Evolutionary conservation across 2,329 filamentous ascomycete species (phyloP), one percentile per base, ranked within the genome.

Genomic region (Tolypocladium amazonense): DNA sequence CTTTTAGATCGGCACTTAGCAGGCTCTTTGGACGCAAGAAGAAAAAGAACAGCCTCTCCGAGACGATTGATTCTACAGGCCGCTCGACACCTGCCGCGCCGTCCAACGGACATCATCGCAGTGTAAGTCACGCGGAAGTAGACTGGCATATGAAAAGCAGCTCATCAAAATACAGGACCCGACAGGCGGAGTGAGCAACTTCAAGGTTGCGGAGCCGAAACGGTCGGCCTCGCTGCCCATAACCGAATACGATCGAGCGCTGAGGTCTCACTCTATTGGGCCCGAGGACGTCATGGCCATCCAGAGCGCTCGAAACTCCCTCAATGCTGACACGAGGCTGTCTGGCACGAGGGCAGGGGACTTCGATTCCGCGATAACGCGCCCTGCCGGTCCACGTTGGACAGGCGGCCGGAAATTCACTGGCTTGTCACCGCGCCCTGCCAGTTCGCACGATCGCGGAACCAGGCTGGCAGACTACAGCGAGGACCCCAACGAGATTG

Each of bases 191-290:
- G 38, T 70, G 71, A 56, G 73, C 70, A 50, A 68, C 74, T 58
- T 72, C 63, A 62, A 72, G 67, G 63, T 65, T 56, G 64, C 62
- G 57, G 77, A 77, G 62, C 72, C 76, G 23, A 82, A 85, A 66
- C 80, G 83, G 59, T 83, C 84, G 9, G 76, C 77, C 5, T 86
- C 85, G 6, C 66, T 86, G 38, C 84, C 84, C 11, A 77, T 86
- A 57, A 83, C 79, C 54, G 84, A 87, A 65, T 84, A 80, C 62
- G 82, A 85, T 62, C 77, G 81, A 52, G 84, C 84, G 2, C 68
- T 87, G 43, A 77, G 83, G 53, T 87, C 84, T 15, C 84, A 87
- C 67, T 86, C 84, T 2, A 73, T 85, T 47, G 81, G 82, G 1
- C 79, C 79, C 2, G 78, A 82, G 43, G 81, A 84, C 64, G 79